Base-by-base conservation (phyloP, 2,329 filamentous ascomycete species). In the Botrytis porri region DNA sequence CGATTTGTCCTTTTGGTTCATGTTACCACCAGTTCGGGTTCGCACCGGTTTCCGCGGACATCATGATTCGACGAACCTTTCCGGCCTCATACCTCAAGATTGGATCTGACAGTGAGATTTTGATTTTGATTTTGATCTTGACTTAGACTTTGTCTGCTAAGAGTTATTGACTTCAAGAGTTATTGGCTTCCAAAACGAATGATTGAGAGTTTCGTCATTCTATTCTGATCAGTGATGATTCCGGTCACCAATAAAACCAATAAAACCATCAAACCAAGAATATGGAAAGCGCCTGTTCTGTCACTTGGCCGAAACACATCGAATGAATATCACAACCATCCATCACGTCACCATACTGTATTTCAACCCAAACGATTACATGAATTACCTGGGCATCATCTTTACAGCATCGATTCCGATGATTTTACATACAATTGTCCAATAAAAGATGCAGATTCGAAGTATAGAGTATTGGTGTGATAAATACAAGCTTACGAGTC, bases 11-110 rank as follows among this genome's bases (percentile, higher is more conserved):
- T 32, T 71, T 45, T 35, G 22, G 41, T 64, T 43, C 29, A 60
- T n/a, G 69, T 51, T 41, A 64, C 69, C 69, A 35, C 64, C 32
- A 60, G 45, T 54, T 63, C 69, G 69, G 69, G 43, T 41, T 64
- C 43, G 59, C 59, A 54, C 43, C 41, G 69, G 39, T 12, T 64
- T 62, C 59, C 59, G 59, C 57, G 22, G 60, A 37, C 22, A 39
- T 48, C 16, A 41, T 64, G 32, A 39, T 70, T 70, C 22, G 67
- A 64, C 39, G 59, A 63, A n/a, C 32, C 29, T 25, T 35, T 70
- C 10, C 18, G 18, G 57, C 29, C 57, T 62, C 57, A 45, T 32
- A 18, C n/a, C 51, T 57, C 6, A 57, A n/a, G n/a, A 29, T 32
- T 35, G 32, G 54, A 39, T 61, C 20, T 43, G 29, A 61, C n/a